Evolutionary conservation across 2,329 filamentous ascomycete genomes (phyloP).

Genomic region (Talaromyces rugulosus): DNA sequence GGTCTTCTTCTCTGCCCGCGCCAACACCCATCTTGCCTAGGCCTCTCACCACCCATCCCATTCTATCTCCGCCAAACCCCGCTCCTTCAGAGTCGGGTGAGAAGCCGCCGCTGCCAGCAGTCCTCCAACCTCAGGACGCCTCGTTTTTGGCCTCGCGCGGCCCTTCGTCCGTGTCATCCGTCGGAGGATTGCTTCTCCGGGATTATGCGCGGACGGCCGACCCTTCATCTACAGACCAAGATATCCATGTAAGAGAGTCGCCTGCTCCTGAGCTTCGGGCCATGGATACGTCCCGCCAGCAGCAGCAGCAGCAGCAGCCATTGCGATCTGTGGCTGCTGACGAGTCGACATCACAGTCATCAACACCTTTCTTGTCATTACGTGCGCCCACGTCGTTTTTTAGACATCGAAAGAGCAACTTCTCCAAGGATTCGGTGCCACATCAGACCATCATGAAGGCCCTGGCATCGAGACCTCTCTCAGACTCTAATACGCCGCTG

Average conservation of each 20-base stretch:
- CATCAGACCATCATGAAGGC: slow-evolving; percentile 81
- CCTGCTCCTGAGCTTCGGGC: slow-evolving; percentile 15
- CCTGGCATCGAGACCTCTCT: slow-evolving; percentile 59
- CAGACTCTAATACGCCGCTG: slow-evolving; percentile 50
- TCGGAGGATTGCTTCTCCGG: slow-evolving; percentile 38
- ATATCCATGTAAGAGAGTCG: slow-evolving; percentile 23
- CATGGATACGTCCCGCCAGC: slow-evolving; percentile 15
- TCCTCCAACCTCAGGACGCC: slow-evolving; percentile 2
- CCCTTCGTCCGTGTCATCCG: slow-evolving; percentile 20
- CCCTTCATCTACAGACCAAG: slow-evolving; percentile 35
- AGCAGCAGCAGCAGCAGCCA: slow-evolving; percentile 10
- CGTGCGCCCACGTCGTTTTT: slow-evolving; percentile 29
- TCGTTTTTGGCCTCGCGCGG: slow-evolving; percentile 12
- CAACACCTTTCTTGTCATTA: slow-evolving; percentile 29
- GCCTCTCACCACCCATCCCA: slow-evolving; percentile 9
- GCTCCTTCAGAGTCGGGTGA: slow-evolving; percentile 4
- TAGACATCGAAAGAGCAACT: slow-evolving; percentile 47
- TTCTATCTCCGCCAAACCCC: slow-evolving; percentile 10
- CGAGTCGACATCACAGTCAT: slow-evolving; percentile 18
- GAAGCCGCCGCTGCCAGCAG: slow-evolving; percentile 2
- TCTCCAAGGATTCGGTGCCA: slow-evolving; percentile 64
- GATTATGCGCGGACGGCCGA: slow-evolving; percentile 43
- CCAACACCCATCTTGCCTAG: slow-evolving; percentile 3
- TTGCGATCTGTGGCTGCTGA: slow-evolving; percentile 19
- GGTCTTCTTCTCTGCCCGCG: neutral